Percentiles rank a stretch among this genome's conserved stretches.
Conservation (phyloP, 2,329 filamentous ascomycete species). For the Pseudogymnoascus sp. region DNA sequence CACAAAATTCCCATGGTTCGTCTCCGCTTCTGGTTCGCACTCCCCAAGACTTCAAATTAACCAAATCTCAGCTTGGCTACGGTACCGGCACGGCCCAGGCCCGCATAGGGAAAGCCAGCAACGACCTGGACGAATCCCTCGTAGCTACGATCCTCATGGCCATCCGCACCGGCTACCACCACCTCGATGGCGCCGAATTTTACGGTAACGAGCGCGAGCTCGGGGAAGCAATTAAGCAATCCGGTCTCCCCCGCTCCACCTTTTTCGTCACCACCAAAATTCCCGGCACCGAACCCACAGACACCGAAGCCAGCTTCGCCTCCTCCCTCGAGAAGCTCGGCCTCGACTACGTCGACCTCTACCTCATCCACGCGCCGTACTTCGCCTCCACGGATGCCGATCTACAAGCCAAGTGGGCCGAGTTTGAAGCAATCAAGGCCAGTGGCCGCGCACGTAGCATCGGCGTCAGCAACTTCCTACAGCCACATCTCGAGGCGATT, state of each 20-base stretch:
- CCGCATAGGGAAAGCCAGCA: conserved; percentile 40
- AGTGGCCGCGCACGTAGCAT: conserved; percentile 60
- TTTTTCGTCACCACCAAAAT: conserved; percentile 62
- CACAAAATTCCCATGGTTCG: conserved; percentile 60
- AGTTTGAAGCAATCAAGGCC: conserved; percentile 56
- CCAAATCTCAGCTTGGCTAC: conserved; percentile 50
- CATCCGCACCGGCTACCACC: conserved; percentile 59
- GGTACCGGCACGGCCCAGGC: conserved; percentile 61
- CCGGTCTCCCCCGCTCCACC: conserved; percentile 54
- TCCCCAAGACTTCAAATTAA: neutral
- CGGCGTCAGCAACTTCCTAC: conserved; percentile 67
- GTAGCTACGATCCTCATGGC: conserved; percentile 48
- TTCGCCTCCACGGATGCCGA: conserved; percentile 39
- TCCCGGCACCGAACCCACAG: conserved; percentile 27
- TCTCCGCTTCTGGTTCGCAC: conserved; percentile 12
- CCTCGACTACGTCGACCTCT: conserved; percentile 64
- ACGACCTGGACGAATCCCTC: conserved; percentile 45
- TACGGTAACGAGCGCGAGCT: conserved; percentile 62
- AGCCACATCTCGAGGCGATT: conserved; percentile 45
- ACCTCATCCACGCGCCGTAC: conserved; percentile 53
- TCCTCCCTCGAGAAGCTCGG: conserved; percentile 56
- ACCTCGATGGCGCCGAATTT: conserved; percentile 66
- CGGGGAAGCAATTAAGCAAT: conserved; percentile 60
- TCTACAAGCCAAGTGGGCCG: conserved; percentile 51
- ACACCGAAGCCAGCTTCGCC: conserved; percentile 42